Conservation (phyloP, 2,329 filamentous ascomycete species). For the Fusarium abutilonis region DNA sequence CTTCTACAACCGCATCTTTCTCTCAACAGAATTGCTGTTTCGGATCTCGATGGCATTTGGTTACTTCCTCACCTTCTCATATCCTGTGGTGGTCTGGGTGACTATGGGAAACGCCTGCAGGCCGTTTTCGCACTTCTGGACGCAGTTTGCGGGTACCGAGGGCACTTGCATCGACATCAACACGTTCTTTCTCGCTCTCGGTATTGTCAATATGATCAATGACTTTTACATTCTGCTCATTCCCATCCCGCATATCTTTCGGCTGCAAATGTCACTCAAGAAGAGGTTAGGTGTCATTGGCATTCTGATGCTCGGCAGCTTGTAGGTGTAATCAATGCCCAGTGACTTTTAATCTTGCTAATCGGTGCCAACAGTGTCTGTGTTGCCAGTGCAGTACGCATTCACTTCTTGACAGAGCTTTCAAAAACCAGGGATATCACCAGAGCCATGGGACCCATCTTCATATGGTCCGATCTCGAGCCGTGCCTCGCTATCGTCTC, state of each 20-base stretch:
- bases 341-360: not conserved
- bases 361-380: constrained; percentile 2
- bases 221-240: constrained; percentile 14
- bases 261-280: constrained; percentile 11
- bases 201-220: constrained; percentile 17
- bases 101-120: constrained; percentile 19
- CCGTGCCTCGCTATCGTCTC: constrained; percentile 21
- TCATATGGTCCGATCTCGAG: constrained; percentile 27
- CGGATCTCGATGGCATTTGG: constrained; percentile 1
- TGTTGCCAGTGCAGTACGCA: constrained; percentile 15
- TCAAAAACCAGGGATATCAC: constrained; percentile 6
- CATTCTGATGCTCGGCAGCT: constrained; percentile 18
- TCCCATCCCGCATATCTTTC: constrained; percentile 15
- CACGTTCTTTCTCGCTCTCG: constrained; percentile 22
- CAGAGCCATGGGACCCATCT: constrained; percentile 16
- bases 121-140: constrained; percentile 13
- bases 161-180: constrained; percentile 23
- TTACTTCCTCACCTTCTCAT: constrained; percentile 19
- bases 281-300: constrained; percentile 14
- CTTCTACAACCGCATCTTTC: constrained; percentile 26
- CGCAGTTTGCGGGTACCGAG: constrained; percentile 3
- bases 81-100: constrained; percentile 18
- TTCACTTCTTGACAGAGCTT: constrained; percentile 13
- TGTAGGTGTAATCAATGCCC: not conserved
- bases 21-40: not conserved